Percentiles rank a stretch among this genome's conserved stretches.
Conservation (phyloP, 2,329 filamentous ascomycete species). For the Cylindrodendrum hubeiense region DNA sequence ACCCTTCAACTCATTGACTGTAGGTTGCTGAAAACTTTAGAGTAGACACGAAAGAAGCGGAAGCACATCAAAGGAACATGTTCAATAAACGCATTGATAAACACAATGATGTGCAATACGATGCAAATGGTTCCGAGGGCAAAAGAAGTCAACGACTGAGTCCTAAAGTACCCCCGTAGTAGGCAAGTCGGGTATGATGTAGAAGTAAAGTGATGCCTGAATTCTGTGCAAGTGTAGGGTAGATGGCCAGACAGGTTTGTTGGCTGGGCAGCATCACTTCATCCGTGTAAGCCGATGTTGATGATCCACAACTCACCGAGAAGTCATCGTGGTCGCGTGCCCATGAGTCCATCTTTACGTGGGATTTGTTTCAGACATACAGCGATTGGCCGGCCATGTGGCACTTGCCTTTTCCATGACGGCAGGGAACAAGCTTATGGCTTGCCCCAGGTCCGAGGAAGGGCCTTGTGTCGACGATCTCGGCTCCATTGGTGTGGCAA, state of each 20-base stretch:
- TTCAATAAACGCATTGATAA: too few relatives aligned
- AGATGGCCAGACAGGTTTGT: not conserved
- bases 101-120: too few relatives aligned
- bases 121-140: too few relatives aligned
- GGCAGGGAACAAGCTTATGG: constrained; percentile 5
- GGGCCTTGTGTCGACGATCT: constrained; percentile 11
- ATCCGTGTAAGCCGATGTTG: not conserved
- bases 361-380: not conserved
- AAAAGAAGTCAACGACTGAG: too few relatives aligned
- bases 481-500: not conserved
- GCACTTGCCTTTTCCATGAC: not conserved
- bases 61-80: too few relatives aligned
- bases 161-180: too few relatives aligned
- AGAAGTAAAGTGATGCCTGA: too few relatives aligned
- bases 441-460: not conserved
- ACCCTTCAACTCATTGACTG: too few relatives aligned
- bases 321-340: not conserved
- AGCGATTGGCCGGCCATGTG: not conserved
- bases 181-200: too few relatives aligned
- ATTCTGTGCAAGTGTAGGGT: not conserved
- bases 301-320: not conserved
- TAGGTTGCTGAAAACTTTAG: too few relatives aligned
- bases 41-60: too few relatives aligned
- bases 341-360: not conserved
- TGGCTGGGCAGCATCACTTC: not conserved